These are phyloP conservation scores for Hymenoscyphus fraxineus DNA, from an alignment of 2,329 filamentous ascomycete species.

Conservation along the genomic window DNA sequence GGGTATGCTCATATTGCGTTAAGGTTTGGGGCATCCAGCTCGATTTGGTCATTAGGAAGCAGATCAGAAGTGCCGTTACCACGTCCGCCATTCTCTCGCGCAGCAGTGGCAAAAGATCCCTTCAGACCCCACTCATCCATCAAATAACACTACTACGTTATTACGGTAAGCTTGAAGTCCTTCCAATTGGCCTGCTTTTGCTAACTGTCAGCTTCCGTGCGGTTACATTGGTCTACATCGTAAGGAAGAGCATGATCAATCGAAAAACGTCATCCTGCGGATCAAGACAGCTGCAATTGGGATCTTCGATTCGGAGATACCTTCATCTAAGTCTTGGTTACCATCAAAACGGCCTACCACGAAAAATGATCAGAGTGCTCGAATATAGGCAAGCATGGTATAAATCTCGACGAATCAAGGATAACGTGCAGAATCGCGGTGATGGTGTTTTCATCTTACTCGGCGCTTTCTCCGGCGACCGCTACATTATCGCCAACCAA, in stretches of 20 bases:
- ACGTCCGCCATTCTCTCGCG: neutral
- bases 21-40: neutral
- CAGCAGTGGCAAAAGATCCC: neutral
- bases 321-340: neutral
- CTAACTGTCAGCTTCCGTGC: neutral
- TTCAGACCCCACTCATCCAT: neutral
- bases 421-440: no score
- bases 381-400: no score
- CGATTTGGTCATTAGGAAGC: neutral
- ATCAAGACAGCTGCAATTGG: neutral
- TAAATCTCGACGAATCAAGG: no score
- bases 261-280: neutral
- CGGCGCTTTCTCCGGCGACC: no score
- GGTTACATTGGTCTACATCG: neutral
- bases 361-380: no score
- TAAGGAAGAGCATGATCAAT: neutral
- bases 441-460: no score
- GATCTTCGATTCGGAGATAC: no score
- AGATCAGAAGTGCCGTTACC: neutral
- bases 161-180: neutral
- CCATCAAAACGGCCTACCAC: neutral
- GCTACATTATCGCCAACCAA: no score
- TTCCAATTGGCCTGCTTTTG: neutral
- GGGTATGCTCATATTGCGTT: neutral
- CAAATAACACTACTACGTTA: neutral